Evolutionary conservation across 1,139 yeast genomes (phyloP).

Genomic region (Geotrichum candidum): DNA sequence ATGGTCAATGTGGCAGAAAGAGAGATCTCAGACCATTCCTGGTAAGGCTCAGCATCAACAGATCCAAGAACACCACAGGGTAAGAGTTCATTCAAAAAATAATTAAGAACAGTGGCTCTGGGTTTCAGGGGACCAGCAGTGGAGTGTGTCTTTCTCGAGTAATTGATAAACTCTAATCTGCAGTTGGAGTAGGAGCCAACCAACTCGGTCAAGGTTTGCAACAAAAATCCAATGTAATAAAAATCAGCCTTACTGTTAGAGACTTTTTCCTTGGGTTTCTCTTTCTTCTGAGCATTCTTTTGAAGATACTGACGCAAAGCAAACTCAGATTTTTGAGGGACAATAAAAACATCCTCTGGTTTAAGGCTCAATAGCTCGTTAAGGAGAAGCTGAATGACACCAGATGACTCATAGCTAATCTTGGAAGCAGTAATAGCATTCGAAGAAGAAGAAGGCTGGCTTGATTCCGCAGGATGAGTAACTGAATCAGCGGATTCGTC

Average conservation of each 20-base stretch:
- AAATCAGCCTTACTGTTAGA: constrained; percentile 44
- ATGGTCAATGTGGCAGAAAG: constrained; percentile 44
- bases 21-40: constrained; percentile 40
- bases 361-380: constrained; percentile 53
- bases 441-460: neutral
- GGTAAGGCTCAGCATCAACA: constrained; percentile 20
- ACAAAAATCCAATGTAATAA: constrained; percentile 59
- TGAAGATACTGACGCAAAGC: constrained; percentile 22
- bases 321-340: constrained; percentile 24
- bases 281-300: constrained; percentile 25
- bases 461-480: neutral
- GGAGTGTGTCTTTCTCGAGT: constrained; percentile 49
- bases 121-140: constrained; percentile 43
- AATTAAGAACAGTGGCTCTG: constrained; percentile 68
- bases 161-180: constrained; percentile 76
- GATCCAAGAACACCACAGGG: constrained; percentile 45
- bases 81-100: constrained; percentile 69
- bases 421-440: constrained; percentile 2
- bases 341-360: constrained; percentile 29
- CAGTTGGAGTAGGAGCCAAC: constrained; percentile 73
- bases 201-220: constrained; percentile 65
- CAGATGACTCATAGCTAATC: constrained; percentile 36
- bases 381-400: constrained; percentile 56
- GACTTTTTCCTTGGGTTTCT: constrained; percentile 26
- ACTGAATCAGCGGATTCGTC: neutral